These are phyloP conservation scores for Gilbertella persicaria DNA, from an alignment of 371 early-diverging fungal genomes.

Conservation along the genomic window DNA sequence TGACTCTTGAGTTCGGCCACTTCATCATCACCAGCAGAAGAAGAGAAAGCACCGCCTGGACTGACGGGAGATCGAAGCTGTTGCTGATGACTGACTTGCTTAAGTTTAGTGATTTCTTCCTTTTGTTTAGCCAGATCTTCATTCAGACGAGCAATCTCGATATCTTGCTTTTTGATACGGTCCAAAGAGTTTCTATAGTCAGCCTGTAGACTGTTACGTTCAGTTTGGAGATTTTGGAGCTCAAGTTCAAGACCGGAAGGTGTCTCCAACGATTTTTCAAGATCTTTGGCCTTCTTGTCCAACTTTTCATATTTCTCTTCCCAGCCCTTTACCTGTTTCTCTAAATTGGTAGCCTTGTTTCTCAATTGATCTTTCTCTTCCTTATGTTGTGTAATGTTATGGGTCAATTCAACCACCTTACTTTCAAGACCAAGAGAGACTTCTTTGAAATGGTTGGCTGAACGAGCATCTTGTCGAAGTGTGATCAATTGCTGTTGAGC, in stretches of 20 bases:
- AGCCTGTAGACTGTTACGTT: slow-evolving; percentile 49
- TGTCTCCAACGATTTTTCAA: slow-evolving; percentile 49
- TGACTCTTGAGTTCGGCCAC: slow-evolving; percentile 53
- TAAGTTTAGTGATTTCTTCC: slow-evolving; percentile 72
- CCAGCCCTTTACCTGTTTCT: slow-evolving; percentile 68
- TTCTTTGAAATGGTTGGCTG: slow-evolving; percentile 90
- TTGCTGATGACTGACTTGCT: slow-evolving; percentile 31
- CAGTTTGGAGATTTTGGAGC: slow-evolving; percentile 55
- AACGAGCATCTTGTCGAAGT: slow-evolving; percentile 82
- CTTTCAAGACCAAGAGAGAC: slow-evolving; percentile 90
- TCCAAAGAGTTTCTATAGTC: slow-evolving; percentile 54
- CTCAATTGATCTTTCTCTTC: slow-evolving; percentile 69
- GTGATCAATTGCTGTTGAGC: slow-evolving; percentile 66
- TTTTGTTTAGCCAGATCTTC: slow-evolving; percentile 61
- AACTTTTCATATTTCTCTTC: slow-evolving; percentile 69
- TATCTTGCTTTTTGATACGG: slow-evolving; percentile 66
- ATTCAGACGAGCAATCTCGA: slow-evolving; percentile 64
- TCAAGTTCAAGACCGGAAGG: slow-evolving; percentile 61
- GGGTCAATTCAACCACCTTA: slow-evolving; percentile 95
- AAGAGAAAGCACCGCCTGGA: slow-evolving; percentile 18
- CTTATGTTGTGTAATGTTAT: slow-evolving; percentile 69
- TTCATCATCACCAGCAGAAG: slow-evolving; percentile 29
- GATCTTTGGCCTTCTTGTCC: slow-evolving; percentile 49
- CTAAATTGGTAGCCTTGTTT: slow-evolving; percentile 58
- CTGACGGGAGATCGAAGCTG: slow-evolving; percentile 12